phyloP scores from a whole-genome alignment of 2,329 filamentous ascomycete species.

The Chrysoporthe cubensis region DNA sequence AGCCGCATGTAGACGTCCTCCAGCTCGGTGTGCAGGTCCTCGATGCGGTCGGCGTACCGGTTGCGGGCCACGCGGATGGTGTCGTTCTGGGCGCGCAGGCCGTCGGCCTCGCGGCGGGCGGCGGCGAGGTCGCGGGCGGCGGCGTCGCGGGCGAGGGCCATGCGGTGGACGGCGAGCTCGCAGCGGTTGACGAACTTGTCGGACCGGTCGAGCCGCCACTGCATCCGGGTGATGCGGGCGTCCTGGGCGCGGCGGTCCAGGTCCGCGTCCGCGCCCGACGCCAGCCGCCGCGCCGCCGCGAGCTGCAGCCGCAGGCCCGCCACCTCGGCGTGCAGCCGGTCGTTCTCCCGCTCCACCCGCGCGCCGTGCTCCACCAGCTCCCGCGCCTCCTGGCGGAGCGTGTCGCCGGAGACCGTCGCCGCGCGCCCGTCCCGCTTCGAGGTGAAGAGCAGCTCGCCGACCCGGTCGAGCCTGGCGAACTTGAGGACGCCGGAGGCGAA shows the following conservation, averaged over 20 bases:
- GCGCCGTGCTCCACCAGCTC: constrained; percentile 61
- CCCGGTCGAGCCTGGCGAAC: neutral
- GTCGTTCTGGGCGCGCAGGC: neutral
- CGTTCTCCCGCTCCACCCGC: constrained; percentile 57
- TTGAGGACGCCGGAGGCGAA: constrained; percentile 46
- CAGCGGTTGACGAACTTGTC: constrained; percentile 65
- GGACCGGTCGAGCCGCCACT: constrained; percentile 52
- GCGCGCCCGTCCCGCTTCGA: constrained; percentile 48
- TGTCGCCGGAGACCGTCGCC: constrained; percentile 65
- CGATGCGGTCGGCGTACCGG: constrained; percentile 1
- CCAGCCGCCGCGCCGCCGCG: constrained; percentile 41
- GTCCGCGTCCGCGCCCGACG: constrained; percentile 37
- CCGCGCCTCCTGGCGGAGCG: constrained; percentile 62
- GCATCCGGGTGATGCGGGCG: constrained; percentile 63
- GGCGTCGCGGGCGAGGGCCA: constrained; percentile 64
- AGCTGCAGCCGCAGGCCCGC: constrained; percentile 54
- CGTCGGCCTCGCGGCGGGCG: neutral
- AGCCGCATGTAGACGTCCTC: neutral
- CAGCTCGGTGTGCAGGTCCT: neutral
- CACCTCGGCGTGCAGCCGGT: constrained; percentile 56
- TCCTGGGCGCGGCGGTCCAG: constrained; percentile 56
- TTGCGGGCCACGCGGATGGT: neutral
- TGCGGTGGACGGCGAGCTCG: constrained; percentile 65
- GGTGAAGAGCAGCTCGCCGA: constrained; percentile 50
- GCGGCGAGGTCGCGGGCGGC: neutral